A percentile compares a stretch with the other conserved stretches of the same genome.
These are phyloP conservation scores for Zygosaccharomyces lentus DNA, from an alignment of 805 yeast genomes.

Conservation along the genomic window DNA sequence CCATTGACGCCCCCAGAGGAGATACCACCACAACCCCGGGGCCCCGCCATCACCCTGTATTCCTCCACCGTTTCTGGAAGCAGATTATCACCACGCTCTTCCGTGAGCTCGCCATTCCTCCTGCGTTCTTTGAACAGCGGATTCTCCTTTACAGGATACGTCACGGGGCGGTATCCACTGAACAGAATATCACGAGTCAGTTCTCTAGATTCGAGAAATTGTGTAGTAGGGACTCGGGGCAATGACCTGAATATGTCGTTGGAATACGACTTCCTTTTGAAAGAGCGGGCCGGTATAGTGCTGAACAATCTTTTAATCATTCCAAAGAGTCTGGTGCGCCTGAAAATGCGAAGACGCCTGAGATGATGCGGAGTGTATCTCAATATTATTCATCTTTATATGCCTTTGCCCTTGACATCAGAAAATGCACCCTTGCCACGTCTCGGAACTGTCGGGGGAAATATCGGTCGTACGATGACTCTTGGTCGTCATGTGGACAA, in stretches of 20 bases:
- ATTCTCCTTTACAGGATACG: constrained; percentile 33
- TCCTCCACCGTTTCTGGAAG: not conserved
- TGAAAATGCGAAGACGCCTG: too few species aligned
- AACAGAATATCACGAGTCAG: constrained; percentile 30
- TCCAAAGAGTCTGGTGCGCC: not conserved
- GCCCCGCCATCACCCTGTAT: constrained; percentile 20
- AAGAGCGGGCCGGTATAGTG: constrained; percentile 1
- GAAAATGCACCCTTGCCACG: constrained; percentile 5
- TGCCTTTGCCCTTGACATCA: not conserved
- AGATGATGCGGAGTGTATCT: too few species aligned
- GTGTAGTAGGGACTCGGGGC: constrained; percentile 34
- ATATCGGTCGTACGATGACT: not conserved
- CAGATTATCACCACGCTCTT: constrained; percentile 1
- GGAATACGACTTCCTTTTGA: constrained; percentile 11
- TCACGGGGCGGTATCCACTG: constrained; percentile 34
- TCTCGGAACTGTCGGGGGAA: constrained; percentile 5
- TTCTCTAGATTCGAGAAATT: constrained; percentile 27
- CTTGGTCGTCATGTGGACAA: not conserved
- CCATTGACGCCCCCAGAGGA: constrained; percentile 32
- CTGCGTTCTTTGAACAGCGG: constrained; percentile 26
- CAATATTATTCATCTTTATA: not conserved
- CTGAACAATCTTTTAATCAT: constrained; percentile 11
- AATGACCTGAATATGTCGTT: constrained; percentile 22
- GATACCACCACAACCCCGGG: constrained; percentile 31
- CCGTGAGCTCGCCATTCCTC: constrained; percentile 10